A percentile compares a stretch with the other conserved stretches of the same genome.
Conservation (phyloP, 2,329 filamentous ascomycete genomes). For the Aspergillus japonicus region DNA sequence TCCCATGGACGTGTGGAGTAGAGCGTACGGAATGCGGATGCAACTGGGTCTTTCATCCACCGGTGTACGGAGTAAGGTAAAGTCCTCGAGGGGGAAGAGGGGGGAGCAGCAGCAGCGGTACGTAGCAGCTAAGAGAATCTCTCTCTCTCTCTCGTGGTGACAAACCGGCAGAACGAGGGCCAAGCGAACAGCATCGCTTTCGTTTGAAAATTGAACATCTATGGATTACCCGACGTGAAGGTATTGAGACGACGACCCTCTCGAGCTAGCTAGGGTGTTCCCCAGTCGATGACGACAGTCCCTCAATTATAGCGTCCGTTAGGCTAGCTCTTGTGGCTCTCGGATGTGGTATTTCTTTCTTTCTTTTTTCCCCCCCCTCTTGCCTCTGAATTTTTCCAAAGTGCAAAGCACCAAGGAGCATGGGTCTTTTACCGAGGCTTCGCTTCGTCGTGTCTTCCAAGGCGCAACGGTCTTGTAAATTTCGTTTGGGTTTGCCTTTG, state of each 20-base stretch:
- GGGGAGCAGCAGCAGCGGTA: too few species aligned
- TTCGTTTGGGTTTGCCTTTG: not conserved
- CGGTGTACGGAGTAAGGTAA: conserved; percentile 6
- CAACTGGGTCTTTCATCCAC: not conserved
- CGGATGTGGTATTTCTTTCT: not conserved
- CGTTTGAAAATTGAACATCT: not conserved
- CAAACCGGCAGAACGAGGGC: not conserved
- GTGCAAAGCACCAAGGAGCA: not conserved
- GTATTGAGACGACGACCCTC: not conserved
- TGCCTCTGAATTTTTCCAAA: not conserved
- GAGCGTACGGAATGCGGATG: not conserved
- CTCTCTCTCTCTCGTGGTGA: not conserved
- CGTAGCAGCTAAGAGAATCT: not conserved
- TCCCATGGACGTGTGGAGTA: not conserved
- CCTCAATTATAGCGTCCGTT: conserved; percentile 1
- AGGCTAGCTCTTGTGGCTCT: not conserved
- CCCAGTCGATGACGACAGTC: not conserved
- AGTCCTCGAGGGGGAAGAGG: not conserved
- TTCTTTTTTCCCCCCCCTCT: not conserved
- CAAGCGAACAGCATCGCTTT: not conserved
- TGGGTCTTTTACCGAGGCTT: not conserved
- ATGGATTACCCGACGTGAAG: not conserved
- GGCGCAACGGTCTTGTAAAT: not conserved
- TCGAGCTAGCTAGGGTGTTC: not conserved
- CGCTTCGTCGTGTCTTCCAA: not conserved